phyloP scores from a whole-genome alignment of 371 early-diverging fungal genomes.

The Saksenaea vasiformis region DNA sequence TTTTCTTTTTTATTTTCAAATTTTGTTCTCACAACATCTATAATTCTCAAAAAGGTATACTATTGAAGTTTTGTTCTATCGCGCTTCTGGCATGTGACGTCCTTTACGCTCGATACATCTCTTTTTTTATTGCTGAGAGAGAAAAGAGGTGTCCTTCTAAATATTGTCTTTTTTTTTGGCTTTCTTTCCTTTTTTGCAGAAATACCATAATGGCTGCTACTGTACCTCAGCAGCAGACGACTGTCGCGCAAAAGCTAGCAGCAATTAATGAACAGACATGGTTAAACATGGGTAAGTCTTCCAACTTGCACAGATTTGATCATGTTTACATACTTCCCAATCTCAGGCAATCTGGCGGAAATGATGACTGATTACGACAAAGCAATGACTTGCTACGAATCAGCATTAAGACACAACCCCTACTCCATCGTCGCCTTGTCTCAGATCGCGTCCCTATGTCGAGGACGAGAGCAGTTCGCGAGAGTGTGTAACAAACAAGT shows the following conservation, averaged over 20 bases:
- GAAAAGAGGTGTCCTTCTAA: not conserved
- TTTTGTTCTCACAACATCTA: not conserved
- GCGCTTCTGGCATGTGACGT: conserved; percentile 4
- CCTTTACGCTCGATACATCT: conserved; percentile 1
- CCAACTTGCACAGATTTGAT: not conserved
- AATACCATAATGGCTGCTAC: conserved; percentile 25
- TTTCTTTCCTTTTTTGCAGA: not conserved
- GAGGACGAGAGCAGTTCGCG: conserved; percentile 63
- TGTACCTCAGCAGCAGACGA: conserved; percentile 21
- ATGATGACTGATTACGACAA: conserved; percentile 74
- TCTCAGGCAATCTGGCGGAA: conserved; percentile 65
- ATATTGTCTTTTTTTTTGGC: not conserved
- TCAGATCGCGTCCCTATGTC: conserved; percentile 70
- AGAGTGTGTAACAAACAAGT: conserved; percentile 34
- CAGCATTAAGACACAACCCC: conserved; percentile 86
- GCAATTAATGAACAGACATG: conserved; percentile 70
- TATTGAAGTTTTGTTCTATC: not conserved
- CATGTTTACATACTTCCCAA: not conserved
- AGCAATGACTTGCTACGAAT: conserved; percentile 80
- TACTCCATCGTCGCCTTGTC: conserved; percentile 79
- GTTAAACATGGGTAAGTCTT: conserved; percentile 64
- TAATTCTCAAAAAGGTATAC: conserved; percentile 2
- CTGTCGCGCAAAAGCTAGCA: conserved; percentile 58
- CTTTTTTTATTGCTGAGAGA: not conserved
- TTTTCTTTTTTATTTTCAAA: not conserved